Percentiles rank a stretch among this genome's conserved stretches.
These are phyloP conservation scores for Coniochaeta hoffmannii DNA, from an alignment of 2,329 filamentous ascomycete species.

Conservation along the genomic window DNA sequence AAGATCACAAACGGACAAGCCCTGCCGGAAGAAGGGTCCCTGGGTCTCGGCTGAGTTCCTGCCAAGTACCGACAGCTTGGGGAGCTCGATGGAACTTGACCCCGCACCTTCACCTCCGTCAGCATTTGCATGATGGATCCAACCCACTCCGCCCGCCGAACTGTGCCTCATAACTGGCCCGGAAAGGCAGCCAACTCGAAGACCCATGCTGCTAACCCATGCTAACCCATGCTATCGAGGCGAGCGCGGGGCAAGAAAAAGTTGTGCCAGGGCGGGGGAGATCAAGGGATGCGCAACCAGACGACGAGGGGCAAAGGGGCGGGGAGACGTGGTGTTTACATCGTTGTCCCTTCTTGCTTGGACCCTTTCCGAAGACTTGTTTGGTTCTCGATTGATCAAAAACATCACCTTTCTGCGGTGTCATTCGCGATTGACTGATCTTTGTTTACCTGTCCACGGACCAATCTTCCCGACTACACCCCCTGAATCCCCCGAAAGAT, in stretches of 20 bases:
- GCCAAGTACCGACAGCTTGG: not conserved
- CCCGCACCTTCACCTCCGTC: not conserved
- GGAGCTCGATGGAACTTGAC: not conserved
- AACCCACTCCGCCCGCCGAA: not conserved
- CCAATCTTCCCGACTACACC: too few relatives aligned
- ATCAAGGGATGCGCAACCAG: not conserved
- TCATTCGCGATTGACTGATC: too few relatives aligned
- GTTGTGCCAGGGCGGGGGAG: not conserved
- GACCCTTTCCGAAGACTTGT: not conserved
- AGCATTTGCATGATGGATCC: not conserved
- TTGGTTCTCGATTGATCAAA: not conserved
- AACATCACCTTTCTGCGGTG: not conserved
- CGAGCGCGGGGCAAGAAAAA: not conserved
- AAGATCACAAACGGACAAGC: too few relatives aligned
- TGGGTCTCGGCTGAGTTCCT: not conserved
- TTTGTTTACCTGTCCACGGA: too few relatives aligned
- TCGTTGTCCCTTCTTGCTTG: not conserved
- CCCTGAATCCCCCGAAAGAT: slow-evolving; percentile 11
- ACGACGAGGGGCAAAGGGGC: not conserved
- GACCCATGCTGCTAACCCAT: not conserved
- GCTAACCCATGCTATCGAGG: not conserved
- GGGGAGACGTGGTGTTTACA: not conserved
- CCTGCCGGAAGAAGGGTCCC: not conserved
- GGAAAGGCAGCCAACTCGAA: not conserved
- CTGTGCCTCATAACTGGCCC: not conserved